Conservation (phyloP, 2,329 filamentous ascomycete genomes). For the Macroventuria anomochaeta region DNA sequence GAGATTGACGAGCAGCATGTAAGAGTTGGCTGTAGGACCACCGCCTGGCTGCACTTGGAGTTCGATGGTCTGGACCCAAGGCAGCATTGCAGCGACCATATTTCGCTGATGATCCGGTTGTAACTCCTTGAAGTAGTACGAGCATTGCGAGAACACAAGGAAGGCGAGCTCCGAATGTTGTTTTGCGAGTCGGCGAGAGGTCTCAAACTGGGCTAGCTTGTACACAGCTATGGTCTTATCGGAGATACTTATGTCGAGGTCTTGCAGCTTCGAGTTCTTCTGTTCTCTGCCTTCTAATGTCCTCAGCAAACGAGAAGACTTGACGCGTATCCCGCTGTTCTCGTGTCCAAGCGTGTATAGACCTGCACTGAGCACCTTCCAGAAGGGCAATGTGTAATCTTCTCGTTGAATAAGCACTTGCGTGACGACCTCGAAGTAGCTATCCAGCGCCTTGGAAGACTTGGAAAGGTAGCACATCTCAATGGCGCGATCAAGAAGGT, state of each 20-base stretch:
- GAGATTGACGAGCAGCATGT: slow-evolving; percentile 92
- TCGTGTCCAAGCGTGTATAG: slow-evolving; percentile 93
- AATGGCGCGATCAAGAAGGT: slow-evolving; percentile 87
- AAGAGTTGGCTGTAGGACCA: slow-evolving; percentile 87
- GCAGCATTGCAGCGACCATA: slow-evolving; percentile 90
- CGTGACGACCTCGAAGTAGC: slow-evolving; percentile 92
- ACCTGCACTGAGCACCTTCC: slow-evolving; percentile 86
- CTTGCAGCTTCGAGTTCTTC: slow-evolving; percentile 88
- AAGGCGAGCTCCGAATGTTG: slow-evolving; percentile 91
- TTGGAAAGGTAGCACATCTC: slow-evolving; percentile 87
- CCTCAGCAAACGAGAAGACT: slow-evolving; percentile 81
- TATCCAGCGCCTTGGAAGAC: slow-evolving; percentile 82
- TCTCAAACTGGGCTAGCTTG: slow-evolving; percentile 96
- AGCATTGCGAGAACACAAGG: slow-evolving; percentile 94
- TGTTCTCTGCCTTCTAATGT: slow-evolving; percentile 82
- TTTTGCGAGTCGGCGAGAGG: slow-evolving; percentile 86
- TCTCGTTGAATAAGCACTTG: slow-evolving; percentile 83
- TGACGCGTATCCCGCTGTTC: slow-evolving; percentile 84
- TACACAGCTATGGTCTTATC: slow-evolving; percentile 99
- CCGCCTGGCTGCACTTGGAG: slow-evolving; percentile 90
- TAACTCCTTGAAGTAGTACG: slow-evolving; percentile 87
- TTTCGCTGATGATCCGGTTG: slow-evolving; percentile 85
- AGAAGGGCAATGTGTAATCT: slow-evolving; percentile 85
- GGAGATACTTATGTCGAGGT: slow-evolving; percentile 97
- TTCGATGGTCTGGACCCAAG: slow-evolving; percentile 95